These are phyloP conservation scores for Fraxinus excelsior DNA, from an alignment of 257 asterid species.

Conservation along the genomic window DNA sequence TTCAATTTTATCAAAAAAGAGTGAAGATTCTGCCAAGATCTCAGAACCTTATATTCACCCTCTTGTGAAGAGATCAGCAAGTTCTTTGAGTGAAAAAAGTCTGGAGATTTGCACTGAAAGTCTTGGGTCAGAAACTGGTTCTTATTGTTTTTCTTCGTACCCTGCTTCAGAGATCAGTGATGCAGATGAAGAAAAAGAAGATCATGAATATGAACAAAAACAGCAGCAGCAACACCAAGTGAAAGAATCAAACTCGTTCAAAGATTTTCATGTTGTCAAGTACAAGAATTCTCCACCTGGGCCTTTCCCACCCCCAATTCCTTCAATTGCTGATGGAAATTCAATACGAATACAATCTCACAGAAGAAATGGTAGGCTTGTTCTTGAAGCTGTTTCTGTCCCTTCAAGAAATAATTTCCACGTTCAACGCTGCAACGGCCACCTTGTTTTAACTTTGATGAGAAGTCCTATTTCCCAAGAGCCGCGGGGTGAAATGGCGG, in stretches of 20 bases:
- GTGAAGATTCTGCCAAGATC: conserved; percentile 24
- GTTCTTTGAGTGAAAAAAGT: conserved; percentile 58
- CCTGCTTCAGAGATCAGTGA: conserved; percentile 39
- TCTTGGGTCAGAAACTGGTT: conserved; percentile 87
- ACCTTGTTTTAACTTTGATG: conserved; percentile 58
- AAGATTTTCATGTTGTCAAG: conserved; percentile 39
- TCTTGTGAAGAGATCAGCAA: conserved; percentile 46
- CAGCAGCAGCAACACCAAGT: conserved; percentile 5
- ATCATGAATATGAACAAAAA: conserved; percentile 4
- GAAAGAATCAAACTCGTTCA: conserved; percentile 17
- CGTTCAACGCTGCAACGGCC: conserved; percentile 61
- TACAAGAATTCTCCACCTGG: conserved; percentile 44
- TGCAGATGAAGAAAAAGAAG: conserved; percentile 25
- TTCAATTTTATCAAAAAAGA: conserved; percentile 41
- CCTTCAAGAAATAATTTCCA: conserved; percentile 55
- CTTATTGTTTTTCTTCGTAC: conserved; percentile 53
- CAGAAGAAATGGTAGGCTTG: conserved; percentile 65
- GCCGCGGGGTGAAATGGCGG: not conserved
- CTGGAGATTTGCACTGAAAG: conserved; percentile 87
- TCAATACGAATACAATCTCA: conserved; percentile 59
- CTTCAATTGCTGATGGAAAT: conserved; percentile 56
- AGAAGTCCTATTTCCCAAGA: conserved; percentile 28
- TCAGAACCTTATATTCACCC: conserved; percentile 64
- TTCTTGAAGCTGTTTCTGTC: conserved; percentile 65
- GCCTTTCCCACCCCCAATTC: conserved; percentile 80